A percentile compares a stretch with the other conserved stretches of the same genome.
These are phyloP conservation scores for Gamarada debralockiae DNA, from an alignment of 495 filamentous ascomycete species.

Conservation along the genomic window DNA sequence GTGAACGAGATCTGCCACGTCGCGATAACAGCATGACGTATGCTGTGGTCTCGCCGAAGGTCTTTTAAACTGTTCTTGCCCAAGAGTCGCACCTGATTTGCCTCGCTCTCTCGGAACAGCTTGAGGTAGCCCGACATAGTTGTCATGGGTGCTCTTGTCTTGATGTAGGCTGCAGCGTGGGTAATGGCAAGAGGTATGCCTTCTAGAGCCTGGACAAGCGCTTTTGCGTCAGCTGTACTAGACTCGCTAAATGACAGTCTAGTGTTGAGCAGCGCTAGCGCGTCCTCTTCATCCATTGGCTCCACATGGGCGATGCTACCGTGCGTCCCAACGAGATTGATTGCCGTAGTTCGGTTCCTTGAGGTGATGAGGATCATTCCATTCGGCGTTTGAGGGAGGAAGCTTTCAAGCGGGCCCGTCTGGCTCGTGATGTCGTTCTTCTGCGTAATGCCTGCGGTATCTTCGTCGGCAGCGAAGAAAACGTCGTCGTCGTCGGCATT, in stretches of 20 bases:
- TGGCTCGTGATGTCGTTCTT: not conserved
- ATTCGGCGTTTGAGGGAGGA: slow-evolving; percentile 22
- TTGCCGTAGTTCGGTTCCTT: slow-evolving; percentile 25
- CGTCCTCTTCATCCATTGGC: slow-evolving; percentile 7
- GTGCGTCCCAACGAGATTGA: slow-evolving; percentile 15
- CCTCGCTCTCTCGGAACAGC: not conserved
- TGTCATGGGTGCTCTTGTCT: not conserved
- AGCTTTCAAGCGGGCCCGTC: slow-evolving; percentile 14
- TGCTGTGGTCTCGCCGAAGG: slow-evolving; percentile 22
- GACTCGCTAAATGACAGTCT: slow-evolving; percentile 12
- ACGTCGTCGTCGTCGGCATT: slow-evolving; percentile 44
- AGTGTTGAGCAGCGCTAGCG: slow-evolving; percentile 13
- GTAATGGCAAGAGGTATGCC: not conserved
- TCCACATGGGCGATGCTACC: slow-evolving; percentile 1
- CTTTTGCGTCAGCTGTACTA: slow-evolving; percentile 10
- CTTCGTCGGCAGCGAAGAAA: slow-evolving; percentile 33
- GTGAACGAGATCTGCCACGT: slow-evolving; percentile 48
- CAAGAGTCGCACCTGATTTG: slow-evolving; percentile 5
- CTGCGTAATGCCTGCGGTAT: too few species aligned
- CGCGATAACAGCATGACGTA: slow-evolving; percentile 32
- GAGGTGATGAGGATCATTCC: slow-evolving; percentile 32
- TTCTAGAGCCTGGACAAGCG: not conserved
- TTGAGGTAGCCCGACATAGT: not conserved
- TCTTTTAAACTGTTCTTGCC: slow-evolving; percentile 11
- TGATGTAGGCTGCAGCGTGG: slow-evolving; percentile 4